Evolutionary conservation across 345 rosid species (phyloP), one percentile per base, ranked within the genome.

Genomic region (Citrus hindsii): DNA sequence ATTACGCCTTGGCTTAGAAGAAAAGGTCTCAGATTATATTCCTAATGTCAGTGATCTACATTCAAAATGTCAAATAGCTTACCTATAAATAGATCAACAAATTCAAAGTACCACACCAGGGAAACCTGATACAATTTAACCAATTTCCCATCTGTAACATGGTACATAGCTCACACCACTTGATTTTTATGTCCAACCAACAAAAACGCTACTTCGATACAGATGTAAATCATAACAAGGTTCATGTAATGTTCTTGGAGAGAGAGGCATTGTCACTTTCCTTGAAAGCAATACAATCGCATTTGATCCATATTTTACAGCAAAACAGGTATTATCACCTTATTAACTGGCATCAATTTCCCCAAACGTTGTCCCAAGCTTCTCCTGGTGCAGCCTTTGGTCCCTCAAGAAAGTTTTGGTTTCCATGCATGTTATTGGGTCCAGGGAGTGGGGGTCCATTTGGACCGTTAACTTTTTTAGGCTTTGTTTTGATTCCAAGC

Each of bases 311-410:
- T 46, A 27, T 25, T 12, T 35, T 24, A 3, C 6, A 3, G 30
- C 22, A 24, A 35, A 59, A n/a, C 24, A 59, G 67, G 67, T 9
- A 18, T 32, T 9, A 53, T 60, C 13, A 0, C 7, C 21, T 75
- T 37, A 62, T 40, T 62, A 27, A 22, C 30, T 28, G 22, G 59
- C 69, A 62, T 62, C 59, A 32, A 46, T 51, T 38, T 66, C 84
- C 86, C 88, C 86, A 83, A 13, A 85, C 84, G 70, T 73, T 81
- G 82, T 83, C 88, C 88, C 86, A 83, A 37, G 79, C 78, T 59
- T 75, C 79, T 32, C 74, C 42, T 21, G 81, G 81, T 32, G 77
- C 82, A 72, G 81, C 86, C 81, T 79, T 85, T 1, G 85, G 85
- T 5, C 79, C 85, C 77, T 80, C 82, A 2, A 78, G 76, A 53